Percentiles rank a stretch among this genome's conserved stretches.
Evolutionary conservation across 805 yeast species (phyloP).

Genomic region (Blastobotrys parvus): DNA sequence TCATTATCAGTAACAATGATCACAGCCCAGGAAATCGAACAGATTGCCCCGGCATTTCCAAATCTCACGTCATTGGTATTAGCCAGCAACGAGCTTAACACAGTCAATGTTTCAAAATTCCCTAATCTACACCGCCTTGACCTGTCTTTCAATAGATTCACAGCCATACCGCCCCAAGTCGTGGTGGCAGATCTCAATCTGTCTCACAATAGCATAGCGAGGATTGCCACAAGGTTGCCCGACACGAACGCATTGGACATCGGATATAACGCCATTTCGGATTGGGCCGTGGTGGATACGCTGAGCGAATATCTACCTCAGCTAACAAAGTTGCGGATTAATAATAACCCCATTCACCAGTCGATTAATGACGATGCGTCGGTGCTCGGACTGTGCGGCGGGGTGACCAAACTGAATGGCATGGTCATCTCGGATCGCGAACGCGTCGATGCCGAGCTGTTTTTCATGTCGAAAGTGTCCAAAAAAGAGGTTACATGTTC

Average conservation of each 20-base stretch:
- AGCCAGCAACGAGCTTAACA: constrained; percentile 14
- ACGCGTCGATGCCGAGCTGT: constrained; percentile 59
- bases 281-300: constrained; percentile 44
- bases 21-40: constrained; percentile 6
- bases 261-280: constrained; percentile 38
- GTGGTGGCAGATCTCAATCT: constrained; percentile 27
- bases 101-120: background rate
- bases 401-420: constrained; percentile 48
- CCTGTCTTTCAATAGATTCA: constrained; percentile 38
- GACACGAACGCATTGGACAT: constrained; percentile 35
- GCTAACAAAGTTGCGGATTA: constrained; percentile 40
- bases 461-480: constrained; percentile 47
- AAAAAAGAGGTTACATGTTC: constrained; percentile 19
- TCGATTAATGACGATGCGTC: constrained; percentile 12
- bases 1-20: constrained; percentile 18
- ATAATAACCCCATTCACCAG: constrained; percentile 41
- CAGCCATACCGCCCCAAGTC: background rate
- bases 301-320: constrained; percentile 34
- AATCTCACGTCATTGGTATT: constrained; percentile 11
- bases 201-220: constrained; percentile 31
- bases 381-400: constrained; percentile 38
- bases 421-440: constrained; percentile 38
- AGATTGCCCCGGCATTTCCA: constrained; percentile 31
- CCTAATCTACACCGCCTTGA: constrained; percentile 25
- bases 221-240: background rate